phyloP scores from a whole-genome alignment of 805 yeast species.

The baker's yeast (Saccharomyces cerevisiae) region DNA sequence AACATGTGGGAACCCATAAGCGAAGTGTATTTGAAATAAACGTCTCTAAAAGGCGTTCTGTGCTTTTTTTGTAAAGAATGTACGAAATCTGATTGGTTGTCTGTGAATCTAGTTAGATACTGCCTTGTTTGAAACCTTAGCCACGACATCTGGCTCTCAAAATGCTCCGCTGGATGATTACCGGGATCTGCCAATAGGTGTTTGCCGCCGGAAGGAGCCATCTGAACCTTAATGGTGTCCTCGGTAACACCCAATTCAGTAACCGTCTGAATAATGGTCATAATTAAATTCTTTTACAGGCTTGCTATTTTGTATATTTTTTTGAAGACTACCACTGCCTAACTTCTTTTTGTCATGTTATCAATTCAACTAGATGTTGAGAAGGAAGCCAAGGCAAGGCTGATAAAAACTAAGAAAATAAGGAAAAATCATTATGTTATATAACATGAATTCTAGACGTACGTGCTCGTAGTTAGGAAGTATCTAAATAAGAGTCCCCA shows the following conservation, averaged over 20 bases:
- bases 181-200: constrained; percentile 56
- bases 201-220: constrained; percentile 3
- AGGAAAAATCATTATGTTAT: neutral
- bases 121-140: constrained; percentile 48
- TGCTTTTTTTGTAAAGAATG: constrained; percentile 44
- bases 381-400: neutral
- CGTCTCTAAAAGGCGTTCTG: constrained; percentile 50
- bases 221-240: neutral
- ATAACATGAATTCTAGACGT: neutral
- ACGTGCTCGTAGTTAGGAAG: neutral
- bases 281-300: neutral
- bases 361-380: neutral
- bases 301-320: neutral
- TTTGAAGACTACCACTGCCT: neutral
- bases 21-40: constrained; percentile 82
- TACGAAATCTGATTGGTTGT: constrained; percentile 57
- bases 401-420: neutral
- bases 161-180: constrained; percentile 57
- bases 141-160: constrained; percentile 48
- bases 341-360: neutral
- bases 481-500: neutral
- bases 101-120: constrained; percentile 46
- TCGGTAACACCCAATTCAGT: neutral
- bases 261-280: neutral
- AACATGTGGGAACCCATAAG: constrained; percentile 89